Percentiles rank a stretch among this genome's conserved stretches.
phyloP scores from a whole-genome alignment of 495 filamentous ascomycete genomes.

The Cercophora sp. region DNA sequence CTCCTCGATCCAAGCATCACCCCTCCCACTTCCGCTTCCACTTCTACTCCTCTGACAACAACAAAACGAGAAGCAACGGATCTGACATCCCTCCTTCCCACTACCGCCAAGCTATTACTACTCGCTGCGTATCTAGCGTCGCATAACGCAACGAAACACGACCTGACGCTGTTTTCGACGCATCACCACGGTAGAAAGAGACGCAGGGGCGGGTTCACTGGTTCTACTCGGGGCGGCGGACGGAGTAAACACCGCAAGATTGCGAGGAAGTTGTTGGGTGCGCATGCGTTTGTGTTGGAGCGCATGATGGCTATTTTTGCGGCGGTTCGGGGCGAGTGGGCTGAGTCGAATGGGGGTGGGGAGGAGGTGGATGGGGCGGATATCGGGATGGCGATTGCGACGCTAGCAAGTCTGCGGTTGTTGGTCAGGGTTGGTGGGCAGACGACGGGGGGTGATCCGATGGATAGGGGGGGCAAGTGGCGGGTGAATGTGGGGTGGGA shows the following conservation, averaged over 20 bases:
- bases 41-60: no score
- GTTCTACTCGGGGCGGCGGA: slow-evolving; percentile 27
- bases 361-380: slow-evolving; percentile 44
- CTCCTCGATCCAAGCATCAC: slow-evolving; percentile 69
- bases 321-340: slow-evolving; percentile 67
- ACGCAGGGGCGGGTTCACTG: slow-evolving; percentile 30
- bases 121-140: slow-evolving; percentile 89
- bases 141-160: slow-evolving; percentile 73
- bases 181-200: slow-evolving; percentile 53
- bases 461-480: slow-evolving; percentile 68
- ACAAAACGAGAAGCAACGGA: no score
- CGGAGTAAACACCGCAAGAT: slow-evolving; percentile 66
- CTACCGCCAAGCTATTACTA: slow-evolving; percentile 77
- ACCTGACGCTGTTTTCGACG: slow-evolving; percentile 82
- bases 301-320: slow-evolving; percentile 83
- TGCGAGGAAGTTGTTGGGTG: slow-evolving; percentile 62
- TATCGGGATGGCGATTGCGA: slow-evolving; percentile 69
- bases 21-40: slow-evolving; percentile 14
- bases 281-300: slow-evolving; percentile 83
- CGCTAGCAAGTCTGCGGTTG: slow-evolving; percentile 72
- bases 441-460: slow-evolving; percentile 44
- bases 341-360: slow-evolving; percentile 26
- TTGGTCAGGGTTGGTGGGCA: slow-evolving; percentile 54
- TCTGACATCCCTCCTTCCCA: slow-evolving; percentile 57
- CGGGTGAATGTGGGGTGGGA: slow-evolving; percentile 75